A percentile compares a stretch with the other conserved stretches of the same genome.
phyloP scores from a whole-genome alignment of 140 eudicot genomes.

The Oenanthe javanica region DNA sequence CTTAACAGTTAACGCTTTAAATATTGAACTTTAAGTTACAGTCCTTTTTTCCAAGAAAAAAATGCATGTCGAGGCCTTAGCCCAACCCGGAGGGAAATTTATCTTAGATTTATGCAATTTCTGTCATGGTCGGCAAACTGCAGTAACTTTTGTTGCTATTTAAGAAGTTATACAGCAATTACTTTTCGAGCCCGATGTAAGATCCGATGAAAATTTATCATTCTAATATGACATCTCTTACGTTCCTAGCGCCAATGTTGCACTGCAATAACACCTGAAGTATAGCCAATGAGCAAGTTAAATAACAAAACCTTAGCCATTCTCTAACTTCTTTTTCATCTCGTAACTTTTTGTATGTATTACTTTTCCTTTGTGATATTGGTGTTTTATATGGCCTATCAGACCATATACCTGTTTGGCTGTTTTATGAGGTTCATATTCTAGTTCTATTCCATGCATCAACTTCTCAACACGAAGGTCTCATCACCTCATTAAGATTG shows the following conservation, averaged over 20 bases:
- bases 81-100: background rate
- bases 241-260: background rate
- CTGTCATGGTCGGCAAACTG: background rate
- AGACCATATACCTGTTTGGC: background rate
- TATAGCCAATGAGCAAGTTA: too few relatives aligned
- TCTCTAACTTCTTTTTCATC: too few relatives aligned
- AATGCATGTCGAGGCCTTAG: background rate
- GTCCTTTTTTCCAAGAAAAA: background rate
- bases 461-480: background rate
- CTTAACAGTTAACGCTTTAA: too few relatives aligned
- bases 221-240: background rate
- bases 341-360: background rate
- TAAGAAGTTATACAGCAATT: background rate
- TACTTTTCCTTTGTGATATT: background rate
- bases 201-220: background rate
- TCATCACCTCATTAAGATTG: background rate
- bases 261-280: too few relatives aligned
- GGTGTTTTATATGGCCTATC: slow-evolving; percentile 8
- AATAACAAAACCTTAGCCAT: too few relatives aligned
- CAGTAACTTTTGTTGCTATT: background rate
- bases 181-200: background rate
- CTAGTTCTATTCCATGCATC: background rate
- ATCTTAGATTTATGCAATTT: background rate
- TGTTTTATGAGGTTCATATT: background rate
- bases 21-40: background rate